phyloP scores from a whole-genome alignment of 345 rosid species.

The Eucalyptus melliodora region DNA sequence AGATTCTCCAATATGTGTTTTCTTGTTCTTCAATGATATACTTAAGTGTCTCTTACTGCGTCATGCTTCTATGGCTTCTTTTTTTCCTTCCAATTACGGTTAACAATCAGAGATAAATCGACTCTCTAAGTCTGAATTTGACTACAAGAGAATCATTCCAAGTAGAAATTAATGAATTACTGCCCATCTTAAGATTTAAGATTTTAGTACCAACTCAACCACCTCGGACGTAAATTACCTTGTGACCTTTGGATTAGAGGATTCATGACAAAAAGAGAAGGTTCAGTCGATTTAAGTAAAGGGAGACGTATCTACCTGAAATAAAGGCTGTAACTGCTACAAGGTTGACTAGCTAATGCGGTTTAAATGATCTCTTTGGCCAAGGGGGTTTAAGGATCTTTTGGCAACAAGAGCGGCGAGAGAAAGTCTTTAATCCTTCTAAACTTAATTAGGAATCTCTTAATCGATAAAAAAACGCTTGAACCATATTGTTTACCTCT shows the following conservation, averaged over 20 bases:
- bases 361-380: not conserved
- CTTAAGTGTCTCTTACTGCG: fast-evolving
- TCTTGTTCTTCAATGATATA: not conserved
- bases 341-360: not conserved
- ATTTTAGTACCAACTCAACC: not conserved
- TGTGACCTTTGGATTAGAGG: not conserved
- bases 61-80: not conserved
- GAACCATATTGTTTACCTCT: not conserved
- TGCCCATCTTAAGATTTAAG: not conserved
- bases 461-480: not conserved
- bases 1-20: not conserved
- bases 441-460: not conserved
- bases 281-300: not conserved
- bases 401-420: not conserved
- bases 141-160: not conserved
- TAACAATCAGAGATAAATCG: not conserved
- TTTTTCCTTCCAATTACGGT: not conserved
- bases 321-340: not conserved
- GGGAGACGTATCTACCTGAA: not conserved
- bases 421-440: not conserved
- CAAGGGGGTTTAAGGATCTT: not conserved
- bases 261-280: not conserved
- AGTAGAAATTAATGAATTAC: not conserved
- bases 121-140: not conserved
- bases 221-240: not conserved